Base-by-base conservation (phyloP, 2,329 filamentous ascomycete species). In the Raffaelea albimanens region DNA sequence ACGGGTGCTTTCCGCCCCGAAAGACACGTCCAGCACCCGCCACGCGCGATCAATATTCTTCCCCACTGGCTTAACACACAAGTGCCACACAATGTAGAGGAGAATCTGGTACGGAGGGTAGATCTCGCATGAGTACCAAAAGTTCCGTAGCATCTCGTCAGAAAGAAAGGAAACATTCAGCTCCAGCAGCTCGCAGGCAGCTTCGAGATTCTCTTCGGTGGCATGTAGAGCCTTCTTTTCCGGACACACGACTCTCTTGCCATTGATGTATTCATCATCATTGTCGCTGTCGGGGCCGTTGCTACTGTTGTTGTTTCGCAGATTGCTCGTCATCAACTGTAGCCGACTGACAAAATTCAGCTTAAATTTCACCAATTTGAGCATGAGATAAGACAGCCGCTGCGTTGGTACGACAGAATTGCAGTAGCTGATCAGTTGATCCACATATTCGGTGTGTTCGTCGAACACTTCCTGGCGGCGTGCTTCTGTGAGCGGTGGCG, bases 391-490 rank as follows among this genome's bases (percentile, higher is more conserved):
- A 3, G 57, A 57, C 19, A 53, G 44, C 1, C 57, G 55, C 45
- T 63, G 62, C 14, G 54, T 33, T 21, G 75, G 75, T 3, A 76
- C 64, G 1, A 67, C 67, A 61, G 72, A 71, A 49, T 78, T 73
- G 50, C 67, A 71, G 45, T 73, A 59, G 47, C 63, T 61, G 9
- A 76, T 53, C 45, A 76, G 64, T 22, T 70, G 65, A 46, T 76
- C 68, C 2, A 77, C 63, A 10, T 67, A 59, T 47, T 72, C 67
- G 3, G 73, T 61, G 40, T 45, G 45, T 16, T 44, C 36, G 13
- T 18, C 39, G 31, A 50, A 41, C 14, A 54, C 40, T 40, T 45
- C 50, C 19, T 23, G 21, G 8, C 52, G 48, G 9, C 43, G 50
- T 13, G 48, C 48, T 33, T 53, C 50, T 7, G 48, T 53, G 5